Conservation (phyloP, 202 grass and related monocot genomes). For the Dendrocalamus latiflorus region DNA sequence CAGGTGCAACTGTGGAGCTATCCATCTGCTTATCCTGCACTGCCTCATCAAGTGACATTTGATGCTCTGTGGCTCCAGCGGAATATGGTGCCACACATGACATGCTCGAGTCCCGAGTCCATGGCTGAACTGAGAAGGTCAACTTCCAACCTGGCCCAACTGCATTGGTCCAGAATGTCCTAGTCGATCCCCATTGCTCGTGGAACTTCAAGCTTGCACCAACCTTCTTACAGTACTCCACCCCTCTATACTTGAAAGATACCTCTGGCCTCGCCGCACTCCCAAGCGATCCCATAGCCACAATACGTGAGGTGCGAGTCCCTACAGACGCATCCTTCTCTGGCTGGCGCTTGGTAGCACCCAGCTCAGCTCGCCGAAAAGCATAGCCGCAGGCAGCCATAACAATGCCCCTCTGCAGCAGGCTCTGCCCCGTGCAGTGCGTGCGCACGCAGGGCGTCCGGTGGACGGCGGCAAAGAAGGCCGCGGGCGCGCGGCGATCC, state of each 20-base stretch:
- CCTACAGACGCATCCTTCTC: conserved; percentile 30
- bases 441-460: conserved; percentile 37
- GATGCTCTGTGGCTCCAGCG: conserved; percentile 54
- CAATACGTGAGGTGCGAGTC: not conserved
- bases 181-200: conserved; percentile 43
- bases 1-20: conserved; percentile 34
- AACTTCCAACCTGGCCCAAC: conserved; percentile 36
- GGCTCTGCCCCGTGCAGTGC: conserved; percentile 19
- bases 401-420: conserved; percentile 49
- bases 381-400: conserved; percentile 68
- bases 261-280: conserved; percentile 28
- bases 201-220: conserved; percentile 48
- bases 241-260: conserved; percentile 52
- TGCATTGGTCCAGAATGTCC: conserved; percentile 52
- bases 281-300: conserved; percentile 24
- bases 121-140: conserved; percentile 47
- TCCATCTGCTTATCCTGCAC: conserved; percentile 41
- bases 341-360: conserved; percentile 29
- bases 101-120: conserved; percentile 36
- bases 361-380: conserved; percentile 42
- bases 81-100: conserved; percentile 58
- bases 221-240: conserved; percentile 54
- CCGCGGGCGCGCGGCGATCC: conserved; percentile 38
- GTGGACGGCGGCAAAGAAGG: conserved; percentile 38
- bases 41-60: conserved; percentile 54